A percentile compares a stretch with the other conserved stretches of the same genome.
These are phyloP conservation scores for Erysimum cheiranthoides DNA, from an alignment of 345 rosid genomes.

Conservation along the genomic window DNA sequence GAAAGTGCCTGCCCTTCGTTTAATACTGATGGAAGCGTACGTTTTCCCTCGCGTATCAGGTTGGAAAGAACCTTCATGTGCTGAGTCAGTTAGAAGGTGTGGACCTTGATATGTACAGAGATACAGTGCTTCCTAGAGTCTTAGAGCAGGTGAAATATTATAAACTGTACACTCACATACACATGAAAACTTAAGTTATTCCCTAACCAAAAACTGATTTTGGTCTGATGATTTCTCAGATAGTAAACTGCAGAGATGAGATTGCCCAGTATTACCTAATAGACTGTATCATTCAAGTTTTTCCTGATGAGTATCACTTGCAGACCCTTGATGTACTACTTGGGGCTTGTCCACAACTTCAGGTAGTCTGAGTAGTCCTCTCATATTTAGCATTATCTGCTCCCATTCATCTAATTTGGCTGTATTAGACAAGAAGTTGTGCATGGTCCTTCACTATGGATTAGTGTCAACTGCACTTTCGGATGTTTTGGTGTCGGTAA, in stretches of 20 bases:
- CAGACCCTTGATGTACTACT: constrained; percentile 94
- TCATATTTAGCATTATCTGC: constrained; percentile 14
- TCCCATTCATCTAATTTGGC: constrained; percentile 18
- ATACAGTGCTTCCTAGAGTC: constrained; percentile 92
- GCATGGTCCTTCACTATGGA: background rate
- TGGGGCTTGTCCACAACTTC: constrained; percentile 97
- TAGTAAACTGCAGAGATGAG: constrained; percentile 98
- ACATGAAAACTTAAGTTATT: constrained; percentile 25
- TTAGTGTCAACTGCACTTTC: constrained; percentile 15
- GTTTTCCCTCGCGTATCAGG: constrained; percentile 59
- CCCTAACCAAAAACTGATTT: constrained; percentile 5
- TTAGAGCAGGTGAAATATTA: constrained; percentile 79
- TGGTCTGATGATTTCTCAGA: constrained; percentile 56
- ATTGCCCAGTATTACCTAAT: constrained; percentile 90
- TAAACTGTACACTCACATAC: constrained; percentile 9
- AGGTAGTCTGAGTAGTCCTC: constrained; percentile 57
- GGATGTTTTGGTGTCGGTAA: constrained; percentile 6
- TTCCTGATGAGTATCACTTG: constrained; percentile 98
- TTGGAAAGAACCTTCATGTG: constrained; percentile 98
- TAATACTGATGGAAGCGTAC: constrained; percentile 45
- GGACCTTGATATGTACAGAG: constrained; percentile 94
- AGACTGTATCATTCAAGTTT: constrained; percentile 99
- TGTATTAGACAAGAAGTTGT: constrained; percentile 21
- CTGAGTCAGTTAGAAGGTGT: constrained; percentile 98
- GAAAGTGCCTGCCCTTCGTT: constrained; percentile 48